Evolutionary conservation across 805 yeast species (phyloP).

Genomic region (Dipodascopsis tothii): DNA sequence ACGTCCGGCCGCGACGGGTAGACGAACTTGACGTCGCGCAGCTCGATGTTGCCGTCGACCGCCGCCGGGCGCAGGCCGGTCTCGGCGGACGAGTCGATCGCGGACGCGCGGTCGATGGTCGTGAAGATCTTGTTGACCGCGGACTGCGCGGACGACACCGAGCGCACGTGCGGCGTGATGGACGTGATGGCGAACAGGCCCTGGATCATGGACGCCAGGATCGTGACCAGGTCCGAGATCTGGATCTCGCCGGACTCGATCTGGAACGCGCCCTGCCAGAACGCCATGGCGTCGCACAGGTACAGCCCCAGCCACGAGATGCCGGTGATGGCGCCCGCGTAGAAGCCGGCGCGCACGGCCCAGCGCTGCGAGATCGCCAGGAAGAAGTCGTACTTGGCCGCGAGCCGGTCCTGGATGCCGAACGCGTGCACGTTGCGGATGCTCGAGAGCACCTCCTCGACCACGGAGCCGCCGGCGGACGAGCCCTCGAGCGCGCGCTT

Average conservation of each 20-base stretch:
- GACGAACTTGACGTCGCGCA: slow-evolving; percentile 26
- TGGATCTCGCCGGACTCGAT: slow-evolving; percentile 29
- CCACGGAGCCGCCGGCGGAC: slow-evolving; percentile 29
- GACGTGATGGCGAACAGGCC: slow-evolving; percentile 36
- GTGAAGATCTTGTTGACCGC: slow-evolving; percentile 37
- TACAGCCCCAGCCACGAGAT: slow-evolving; percentile 35
- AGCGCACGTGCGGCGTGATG: slow-evolving; percentile 37
- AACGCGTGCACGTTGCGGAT: slow-evolving; percentile 38
- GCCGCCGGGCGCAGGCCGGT: slow-evolving; percentile 17
- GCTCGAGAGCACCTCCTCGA: slow-evolving; percentile 37
- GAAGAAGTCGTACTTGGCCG: slow-evolving; percentile 29
- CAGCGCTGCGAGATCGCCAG: slow-evolving; percentile 27
- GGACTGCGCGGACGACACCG: slow-evolving; percentile 35
- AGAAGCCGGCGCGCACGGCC: slow-evolving; percentile 28
- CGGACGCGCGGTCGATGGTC: slow-evolving; percentile 38
- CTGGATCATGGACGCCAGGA: slow-evolving; percentile 28
- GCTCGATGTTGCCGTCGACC: slow-evolving; percentile 35
- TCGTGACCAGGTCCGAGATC: slow-evolving; percentile 34
- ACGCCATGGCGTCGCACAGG: slow-evolving; percentile 36
- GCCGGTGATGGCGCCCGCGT: slow-evolving; percentile 34
- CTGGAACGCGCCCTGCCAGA: slow-evolving; percentile 38
- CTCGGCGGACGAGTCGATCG: slow-evolving; percentile 32
- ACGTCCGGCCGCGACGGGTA: slow-evolving; percentile 31
- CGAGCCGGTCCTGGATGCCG: slow-evolving; percentile 35
- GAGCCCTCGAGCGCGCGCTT: slow-evolving; percentile 14